Conservation (phyloP, 148 eudicot species). For the Pouteria glomerata region DNA sequence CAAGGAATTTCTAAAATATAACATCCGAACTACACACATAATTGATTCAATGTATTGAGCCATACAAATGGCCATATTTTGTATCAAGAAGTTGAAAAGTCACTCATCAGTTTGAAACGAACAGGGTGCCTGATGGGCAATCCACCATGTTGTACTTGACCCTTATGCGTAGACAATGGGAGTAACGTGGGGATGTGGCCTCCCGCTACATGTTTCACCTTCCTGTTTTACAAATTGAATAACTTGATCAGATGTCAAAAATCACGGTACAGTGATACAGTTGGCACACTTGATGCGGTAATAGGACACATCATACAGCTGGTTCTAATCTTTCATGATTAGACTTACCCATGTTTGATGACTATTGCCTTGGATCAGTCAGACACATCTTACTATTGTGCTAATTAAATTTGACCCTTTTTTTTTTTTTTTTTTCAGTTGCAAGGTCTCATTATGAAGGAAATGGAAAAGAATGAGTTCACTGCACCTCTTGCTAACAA, state of each 20-base stretch:
- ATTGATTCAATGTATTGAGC: no score
- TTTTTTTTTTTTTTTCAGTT: conserved; percentile 42
- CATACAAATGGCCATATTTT: no score
- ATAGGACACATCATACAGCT: neutral
- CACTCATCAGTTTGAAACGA: neutral
- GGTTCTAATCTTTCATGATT: neutral
- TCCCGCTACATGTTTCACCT: neutral
- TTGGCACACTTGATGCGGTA: neutral
- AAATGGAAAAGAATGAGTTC: conserved; percentile 48
- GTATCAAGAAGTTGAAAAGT: no score
- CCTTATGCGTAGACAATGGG: neutral
- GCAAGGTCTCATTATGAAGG: conserved; percentile 52
- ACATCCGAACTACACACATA: no score
- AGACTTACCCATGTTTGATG: neutral
- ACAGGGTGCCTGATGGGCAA: neutral
- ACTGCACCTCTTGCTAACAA: conserved; percentile 59
- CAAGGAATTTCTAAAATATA: no score
- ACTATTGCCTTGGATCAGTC: neutral
- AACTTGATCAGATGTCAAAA: neutral
- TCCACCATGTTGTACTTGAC: neutral
- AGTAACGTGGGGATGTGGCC: neutral
- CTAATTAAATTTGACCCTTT: neutral
- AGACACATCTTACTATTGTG: no score
- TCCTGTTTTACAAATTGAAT: neutral
- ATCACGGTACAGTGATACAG: neutral